Evolutionary conservation across 768 basidiomycete genomes (phyloP).

Genomic region (Tulasnella sp.): DNA sequence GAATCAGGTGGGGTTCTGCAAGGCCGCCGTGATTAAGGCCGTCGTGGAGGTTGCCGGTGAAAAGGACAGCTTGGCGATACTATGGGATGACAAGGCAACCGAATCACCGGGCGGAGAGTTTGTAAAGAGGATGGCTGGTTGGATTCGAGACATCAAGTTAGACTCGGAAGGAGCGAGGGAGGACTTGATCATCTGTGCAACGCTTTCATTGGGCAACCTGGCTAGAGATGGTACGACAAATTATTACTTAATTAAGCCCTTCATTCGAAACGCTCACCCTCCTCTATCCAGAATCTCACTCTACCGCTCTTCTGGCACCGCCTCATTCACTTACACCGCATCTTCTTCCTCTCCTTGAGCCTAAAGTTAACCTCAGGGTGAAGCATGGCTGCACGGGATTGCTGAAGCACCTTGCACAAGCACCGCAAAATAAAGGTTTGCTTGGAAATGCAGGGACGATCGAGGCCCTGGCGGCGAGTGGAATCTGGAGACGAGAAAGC

Average conservation of each 20-base stretch:
- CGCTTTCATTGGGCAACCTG: conserved; percentile 77
- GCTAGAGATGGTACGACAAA: conserved; percentile 59
- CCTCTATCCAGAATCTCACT: conserved; percentile 34
- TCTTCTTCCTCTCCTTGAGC: conserved; percentile 57
- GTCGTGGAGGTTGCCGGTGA: conserved; percentile 84
- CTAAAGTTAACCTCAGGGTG: conserved; percentile 66
- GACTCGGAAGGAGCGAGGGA: conserved; percentile 48
- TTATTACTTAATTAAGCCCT: not conserved
- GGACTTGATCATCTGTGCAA: conserved; percentile 78
- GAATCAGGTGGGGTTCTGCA: conserved; percentile 74
- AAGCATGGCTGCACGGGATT: conserved; percentile 87
- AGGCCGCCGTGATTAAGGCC: conserved; percentile 79
- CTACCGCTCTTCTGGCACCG: conserved; percentile 46
- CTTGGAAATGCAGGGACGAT: conserved; percentile 64
- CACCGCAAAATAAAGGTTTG: conserved; percentile 54
- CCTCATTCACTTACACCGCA: conserved; percentile 60
- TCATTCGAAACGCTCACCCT: conserved; percentile 25
- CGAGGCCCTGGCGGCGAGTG: conserved; percentile 55
- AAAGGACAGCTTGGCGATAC: conserved; percentile 67
- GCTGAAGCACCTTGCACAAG: conserved; percentile 76
- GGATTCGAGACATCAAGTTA: conserved; percentile 58
- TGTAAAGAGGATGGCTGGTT: conserved; percentile 66
- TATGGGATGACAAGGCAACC: conserved; percentile 66
- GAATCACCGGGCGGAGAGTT: conserved; percentile 64
- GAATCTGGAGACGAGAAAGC: conserved; percentile 65